These are phyloP conservation scores for Papiliotrema terrestris DNA, from an alignment of 1,284 basidiomycete species.

Conservation along the genomic window DNA sequence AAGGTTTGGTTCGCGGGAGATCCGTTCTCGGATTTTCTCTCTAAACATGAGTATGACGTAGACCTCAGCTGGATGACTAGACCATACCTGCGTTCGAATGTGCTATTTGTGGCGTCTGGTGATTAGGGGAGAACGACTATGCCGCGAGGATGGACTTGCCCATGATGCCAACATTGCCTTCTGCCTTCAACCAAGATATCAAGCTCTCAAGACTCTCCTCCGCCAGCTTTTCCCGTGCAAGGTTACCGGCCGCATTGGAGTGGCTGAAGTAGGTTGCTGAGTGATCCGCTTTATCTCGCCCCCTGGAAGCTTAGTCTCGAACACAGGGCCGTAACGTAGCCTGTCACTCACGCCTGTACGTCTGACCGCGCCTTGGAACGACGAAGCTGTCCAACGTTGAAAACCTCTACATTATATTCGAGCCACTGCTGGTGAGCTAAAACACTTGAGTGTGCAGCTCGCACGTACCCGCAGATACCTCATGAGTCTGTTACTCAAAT, in stretches of 20 bases:
- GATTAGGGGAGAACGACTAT: conserved; percentile 2
- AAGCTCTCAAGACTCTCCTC: conserved; percentile 91
- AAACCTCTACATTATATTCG: conserved; percentile 97
- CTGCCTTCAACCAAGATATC: conserved; percentile 91
- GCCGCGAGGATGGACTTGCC: conserved; percentile 55
- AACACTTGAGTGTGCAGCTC: not conserved
- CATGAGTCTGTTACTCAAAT: conserved; percentile 78
- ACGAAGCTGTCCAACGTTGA: conserved; percentile 95
- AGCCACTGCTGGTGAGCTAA: conserved; percentile 67
- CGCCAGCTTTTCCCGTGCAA: conserved; percentile 76
- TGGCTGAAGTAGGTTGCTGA: conserved; percentile 90
- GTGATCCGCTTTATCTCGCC: conserved; percentile 66
- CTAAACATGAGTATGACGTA: conserved; percentile 48
- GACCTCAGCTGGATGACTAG: not conserved
- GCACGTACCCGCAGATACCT: conserved; percentile 66
- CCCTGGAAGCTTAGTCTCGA: conserved; percentile 15
- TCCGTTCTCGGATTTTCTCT: conserved; percentile 72
- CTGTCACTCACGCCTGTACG: conserved; percentile 60
- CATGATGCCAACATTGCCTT: conserved; percentile 97
- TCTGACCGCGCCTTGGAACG: conserved; percentile 78
- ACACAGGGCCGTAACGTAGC: not conserved
- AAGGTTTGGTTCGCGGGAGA: conserved; percentile 86
- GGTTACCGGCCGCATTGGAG: conserved; percentile 72
- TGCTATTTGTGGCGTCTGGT: conserved; percentile 90
- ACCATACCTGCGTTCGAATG: conserved; percentile 63